Conservation (phyloP, 169 alveolate genomes). For the Plasmodium chabaudi region DNA sequence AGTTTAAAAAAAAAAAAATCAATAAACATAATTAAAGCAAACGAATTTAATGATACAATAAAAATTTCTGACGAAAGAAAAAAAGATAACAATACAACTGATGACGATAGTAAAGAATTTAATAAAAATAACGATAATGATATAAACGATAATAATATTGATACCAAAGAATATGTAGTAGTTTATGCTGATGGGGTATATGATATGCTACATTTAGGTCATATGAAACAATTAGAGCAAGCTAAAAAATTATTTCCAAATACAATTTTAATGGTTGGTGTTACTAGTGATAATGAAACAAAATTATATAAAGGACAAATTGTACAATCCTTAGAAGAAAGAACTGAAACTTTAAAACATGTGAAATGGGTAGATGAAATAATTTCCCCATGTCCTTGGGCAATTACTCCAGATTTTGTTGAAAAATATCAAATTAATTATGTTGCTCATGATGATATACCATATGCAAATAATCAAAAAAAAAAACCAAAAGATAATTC, state of each 20-base stretch:
- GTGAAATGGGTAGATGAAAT: conserved; percentile 98
- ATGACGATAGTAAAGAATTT: background rate
- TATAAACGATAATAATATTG: background rate
- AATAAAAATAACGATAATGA: background rate
- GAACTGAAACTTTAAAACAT: conserved; percentile 95
- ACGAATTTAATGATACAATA: background rate
- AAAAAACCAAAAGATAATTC: conserved; percentile 76
- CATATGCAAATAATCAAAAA: conserved; percentile 86
- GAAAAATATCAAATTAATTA: conserved; percentile 91
- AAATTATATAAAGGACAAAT: conserved; percentile 93
- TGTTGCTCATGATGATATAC: conserved; percentile 94
- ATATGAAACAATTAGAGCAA: conserved; percentile 95
- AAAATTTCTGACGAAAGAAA: background rate
- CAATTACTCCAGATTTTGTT: conserved; percentile 90
- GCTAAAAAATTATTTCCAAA: conserved; percentile 94
- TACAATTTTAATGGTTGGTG: conserved; percentile 96
- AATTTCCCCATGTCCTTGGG: conserved; percentile 96
- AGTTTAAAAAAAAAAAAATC: background rate
- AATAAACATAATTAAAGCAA: background rate
- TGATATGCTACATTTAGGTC: conserved; percentile 97
- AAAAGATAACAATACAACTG: background rate
- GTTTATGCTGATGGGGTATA: conserved; percentile 94
- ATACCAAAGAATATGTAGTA: conserved; percentile 28
- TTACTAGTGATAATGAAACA: conserved; percentile 96
- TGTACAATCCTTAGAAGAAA: conserved; percentile 93